Evolutionary conservation across 2,329 filamentous ascomycete species (phyloP).

Genomic region (Thermochaetoides dissita): DNA sequence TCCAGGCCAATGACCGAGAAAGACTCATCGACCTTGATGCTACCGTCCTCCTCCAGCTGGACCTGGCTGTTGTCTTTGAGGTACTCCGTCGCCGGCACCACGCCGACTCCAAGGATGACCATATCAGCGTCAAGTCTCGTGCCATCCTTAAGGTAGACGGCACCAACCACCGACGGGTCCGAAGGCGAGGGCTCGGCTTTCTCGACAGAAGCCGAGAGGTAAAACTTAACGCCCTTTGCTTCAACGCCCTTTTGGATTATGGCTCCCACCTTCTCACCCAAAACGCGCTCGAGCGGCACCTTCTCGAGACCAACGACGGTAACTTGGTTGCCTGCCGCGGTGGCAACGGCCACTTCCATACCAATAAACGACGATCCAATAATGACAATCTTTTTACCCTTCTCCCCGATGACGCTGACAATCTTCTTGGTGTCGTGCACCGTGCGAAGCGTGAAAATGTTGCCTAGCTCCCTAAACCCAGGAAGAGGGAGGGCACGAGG

Average conservation of each 20-base stretch:
- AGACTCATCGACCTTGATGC: conserved; percentile 62
- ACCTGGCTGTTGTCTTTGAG: conserved; percentile 58
- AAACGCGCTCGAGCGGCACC: conserved; percentile 69
- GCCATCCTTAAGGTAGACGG: conserved; percentile 73
- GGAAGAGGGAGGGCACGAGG: conserved; percentile 63
- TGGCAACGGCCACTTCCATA: conserved; percentile 88
- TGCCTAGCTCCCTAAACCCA: conserved; percentile 73
- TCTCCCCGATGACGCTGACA: conserved; percentile 62
- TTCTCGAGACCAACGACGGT: conserved; percentile 81
- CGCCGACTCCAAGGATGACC: conserved; percentile 82
- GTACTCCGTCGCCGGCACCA: conserved; percentile 72
- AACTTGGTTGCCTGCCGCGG: conserved; percentile 65
- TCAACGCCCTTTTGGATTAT: conserved; percentile 70
- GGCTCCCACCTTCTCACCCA: conserved; percentile 67
- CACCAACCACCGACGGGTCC: conserved; percentile 60
- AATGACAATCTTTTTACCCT: conserved; percentile 82
- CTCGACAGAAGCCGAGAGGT: conserved; percentile 67
- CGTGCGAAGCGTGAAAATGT: conserved; percentile 73
- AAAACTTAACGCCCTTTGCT: conserved; percentile 78
- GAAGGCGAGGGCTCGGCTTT: conserved; percentile 61
- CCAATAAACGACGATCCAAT: conserved; percentile 93
- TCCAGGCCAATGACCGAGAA: conserved; percentile 64
- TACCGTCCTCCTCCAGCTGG: conserved; percentile 69
- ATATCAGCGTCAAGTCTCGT: conserved; percentile 74
- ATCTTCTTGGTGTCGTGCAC: conserved; percentile 70